Conservation (phyloP, 2,329 filamentous ascomycete genomes). For the Trichophyton schoenleinii region DNA sequence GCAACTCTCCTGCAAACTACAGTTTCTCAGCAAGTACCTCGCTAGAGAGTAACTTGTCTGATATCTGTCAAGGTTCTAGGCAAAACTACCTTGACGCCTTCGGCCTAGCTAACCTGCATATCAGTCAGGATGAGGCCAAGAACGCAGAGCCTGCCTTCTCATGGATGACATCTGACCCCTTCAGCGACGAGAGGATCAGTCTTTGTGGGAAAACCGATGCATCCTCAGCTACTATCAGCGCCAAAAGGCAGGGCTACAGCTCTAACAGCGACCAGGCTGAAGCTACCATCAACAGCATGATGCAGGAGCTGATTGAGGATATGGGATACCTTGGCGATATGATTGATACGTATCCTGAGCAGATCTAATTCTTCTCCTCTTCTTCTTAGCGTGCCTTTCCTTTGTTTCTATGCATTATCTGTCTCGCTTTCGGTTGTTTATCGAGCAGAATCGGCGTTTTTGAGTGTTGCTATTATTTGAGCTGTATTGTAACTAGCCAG, state of each 20-base stretch:
- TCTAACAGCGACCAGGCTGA: not conserved
- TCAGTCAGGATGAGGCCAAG: not conserved
- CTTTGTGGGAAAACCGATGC: not conserved
- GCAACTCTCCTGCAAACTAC: not conserved
- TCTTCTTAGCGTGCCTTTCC: not conserved
- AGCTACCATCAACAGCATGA: constrained; percentile 18
- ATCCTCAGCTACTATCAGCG: not conserved
- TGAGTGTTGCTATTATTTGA: not conserved
- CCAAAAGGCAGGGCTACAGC: not conserved
- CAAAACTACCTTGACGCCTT: not conserved
- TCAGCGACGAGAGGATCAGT: not conserved
- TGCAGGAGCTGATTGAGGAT: constrained; percentile 40
- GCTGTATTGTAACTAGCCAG: not conserved
- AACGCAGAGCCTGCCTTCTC: not conserved
- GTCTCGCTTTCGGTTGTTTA: not conserved
- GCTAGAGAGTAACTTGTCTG: not conserved
- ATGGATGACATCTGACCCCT: constrained; percentile 1
- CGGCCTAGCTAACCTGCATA: not conserved
- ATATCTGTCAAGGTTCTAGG: not conserved
- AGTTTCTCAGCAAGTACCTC: not conserved
- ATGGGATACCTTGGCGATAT: constrained; percentile 40
- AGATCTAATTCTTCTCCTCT: not conserved
- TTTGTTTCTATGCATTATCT: not conserved
- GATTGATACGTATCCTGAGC: constrained; percentile 20
- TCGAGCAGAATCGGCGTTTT: not conserved